These are phyloP conservation scores for Cladosporium sp. DNA, from an alignment of 2,329 filamentous ascomycete species.

Conservation along the genomic window DNA sequence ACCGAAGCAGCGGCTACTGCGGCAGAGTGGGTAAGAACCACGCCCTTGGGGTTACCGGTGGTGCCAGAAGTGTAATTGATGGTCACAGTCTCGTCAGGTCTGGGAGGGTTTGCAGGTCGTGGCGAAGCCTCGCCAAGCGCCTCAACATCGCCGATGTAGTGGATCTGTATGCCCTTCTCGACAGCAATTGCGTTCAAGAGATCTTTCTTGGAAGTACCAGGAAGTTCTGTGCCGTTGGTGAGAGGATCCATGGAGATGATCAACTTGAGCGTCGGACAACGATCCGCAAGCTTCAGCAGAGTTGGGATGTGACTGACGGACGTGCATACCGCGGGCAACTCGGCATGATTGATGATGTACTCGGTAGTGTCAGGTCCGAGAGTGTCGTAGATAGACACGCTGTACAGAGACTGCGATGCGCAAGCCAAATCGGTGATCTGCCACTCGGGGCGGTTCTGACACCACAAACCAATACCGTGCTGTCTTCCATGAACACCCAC, in stretches of 20 bases:
- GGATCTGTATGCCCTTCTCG: constrained; percentile 73
- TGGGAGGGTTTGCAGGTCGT: constrained; percentile 69
- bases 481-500: constrained; percentile 66
- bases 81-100: constrained; percentile 75
- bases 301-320: constrained; percentile 79
- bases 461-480: constrained; percentile 80
- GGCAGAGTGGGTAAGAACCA: constrained; percentile 77
- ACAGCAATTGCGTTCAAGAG: constrained; percentile 74
- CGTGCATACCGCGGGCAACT: constrained; percentile 72
- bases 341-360: constrained; percentile 91
- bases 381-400: constrained; percentile 94
- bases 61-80: constrained; percentile 91
- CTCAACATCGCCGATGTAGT: constrained; percentile 79
- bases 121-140: constrained; percentile 71
- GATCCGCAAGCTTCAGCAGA: constrained; percentile 76
- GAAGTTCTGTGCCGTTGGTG: constrained; percentile 69
- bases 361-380: constrained; percentile 88
- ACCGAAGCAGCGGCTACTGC: constrained; percentile 71
- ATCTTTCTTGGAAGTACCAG: constrained; percentile 75
- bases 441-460: constrained; percentile 86
- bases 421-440: constrained; percentile 84
- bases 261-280: constrained; percentile 77
- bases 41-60: constrained; percentile 79
- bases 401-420: constrained; percentile 83
- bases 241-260: constrained; percentile 86